Conservation (phyloP, 192 early-diverging fungal genomes). For the Chytriomyces sp. region DNA sequence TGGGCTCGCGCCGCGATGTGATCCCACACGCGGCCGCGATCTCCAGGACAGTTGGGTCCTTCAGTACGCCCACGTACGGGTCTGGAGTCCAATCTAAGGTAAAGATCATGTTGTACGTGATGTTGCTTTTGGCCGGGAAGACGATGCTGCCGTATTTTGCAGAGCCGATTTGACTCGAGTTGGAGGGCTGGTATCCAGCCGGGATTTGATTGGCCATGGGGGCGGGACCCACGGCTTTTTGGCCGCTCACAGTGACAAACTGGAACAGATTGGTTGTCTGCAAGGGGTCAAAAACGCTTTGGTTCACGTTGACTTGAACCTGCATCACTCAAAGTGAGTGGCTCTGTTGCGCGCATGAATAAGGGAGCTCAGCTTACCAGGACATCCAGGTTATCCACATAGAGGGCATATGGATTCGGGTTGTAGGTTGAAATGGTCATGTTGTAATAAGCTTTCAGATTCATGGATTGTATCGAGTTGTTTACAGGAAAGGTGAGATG, state of each 20-base stretch:
- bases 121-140: slow-evolving; percentile 20
- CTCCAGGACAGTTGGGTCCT: slow-evolving; percentile 20
- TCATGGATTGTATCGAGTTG: slow-evolving; percentile 18
- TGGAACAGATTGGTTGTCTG: background rate
- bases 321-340: background rate
- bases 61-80: slow-evolving; percentile 15
- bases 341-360: background rate
- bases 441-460: background rate
- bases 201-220: background rate
- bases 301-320: slow-evolving; percentile 28
- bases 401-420: slow-evolving; percentile 18
- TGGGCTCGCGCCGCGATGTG: background rate
- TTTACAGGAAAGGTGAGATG: slow-evolving; percentile 12
- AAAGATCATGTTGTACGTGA: slow-evolving; percentile 31
- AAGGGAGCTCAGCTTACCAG: slow-evolving; percentile 5
- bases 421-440: slow-evolving; percentile 22
- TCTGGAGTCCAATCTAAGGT: slow-evolving; percentile 19
- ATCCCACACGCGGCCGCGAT: slow-evolving; percentile 29
- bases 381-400: slow-evolving; percentile 22
- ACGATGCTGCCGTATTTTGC: slow-evolving; percentile 15
- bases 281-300: slow-evolving; percentile 2
- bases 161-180: slow-evolving; percentile 23
- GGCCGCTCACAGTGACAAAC: background rate
- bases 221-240: background rate
- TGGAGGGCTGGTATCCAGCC: background rate